These are phyloP conservation scores for Parmelia sp. DNA, from an alignment of 495 filamentous ascomycete species.

Conservation along the genomic window DNA sequence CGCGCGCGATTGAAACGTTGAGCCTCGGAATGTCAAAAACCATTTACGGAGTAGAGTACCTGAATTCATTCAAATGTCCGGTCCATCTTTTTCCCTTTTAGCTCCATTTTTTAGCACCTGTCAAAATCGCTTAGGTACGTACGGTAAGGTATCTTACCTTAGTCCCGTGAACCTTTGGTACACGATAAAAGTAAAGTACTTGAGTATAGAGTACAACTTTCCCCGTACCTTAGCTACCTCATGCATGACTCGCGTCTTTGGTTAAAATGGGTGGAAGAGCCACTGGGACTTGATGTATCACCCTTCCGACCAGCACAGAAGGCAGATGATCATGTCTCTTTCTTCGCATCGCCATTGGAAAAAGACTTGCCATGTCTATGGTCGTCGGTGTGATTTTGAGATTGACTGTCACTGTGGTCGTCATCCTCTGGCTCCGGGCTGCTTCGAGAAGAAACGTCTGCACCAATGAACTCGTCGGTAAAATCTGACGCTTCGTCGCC, in stretches of 20 bases:
- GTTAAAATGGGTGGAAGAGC: neutral
- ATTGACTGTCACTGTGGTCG: slow-evolving; percentile 34
- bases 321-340: slow-evolving; percentile 15
- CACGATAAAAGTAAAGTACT: too few relatives aligned
- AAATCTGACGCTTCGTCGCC: slow-evolving; percentile 46
- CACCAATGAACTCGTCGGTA: slow-evolving; percentile 72
- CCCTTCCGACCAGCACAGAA: neutral
- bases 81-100: neutral
- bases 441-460: slow-evolving; percentile 53
- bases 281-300: neutral
- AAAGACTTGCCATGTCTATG: slow-evolving; percentile 28
- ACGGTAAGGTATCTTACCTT: too few relatives aligned
- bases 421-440: slow-evolving; percentile 63
- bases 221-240: neutral
- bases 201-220: too few relatives aligned
- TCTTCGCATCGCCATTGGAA: slow-evolving; percentile 28
- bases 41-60: too few relatives aligned
- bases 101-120: neutral
- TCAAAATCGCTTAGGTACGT: neutral
- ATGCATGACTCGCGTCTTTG: neutral
- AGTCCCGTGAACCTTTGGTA: too few relatives aligned
- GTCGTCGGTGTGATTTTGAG: slow-evolving; percentile 35
- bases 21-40: too few relatives aligned
- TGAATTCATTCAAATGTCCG: too few relatives aligned
- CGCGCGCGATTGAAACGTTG: neutral